Base-by-base conservation (phyloP, 2,329 filamentous ascomycete genomes). In the Amesomyces nigricolor region DNA sequence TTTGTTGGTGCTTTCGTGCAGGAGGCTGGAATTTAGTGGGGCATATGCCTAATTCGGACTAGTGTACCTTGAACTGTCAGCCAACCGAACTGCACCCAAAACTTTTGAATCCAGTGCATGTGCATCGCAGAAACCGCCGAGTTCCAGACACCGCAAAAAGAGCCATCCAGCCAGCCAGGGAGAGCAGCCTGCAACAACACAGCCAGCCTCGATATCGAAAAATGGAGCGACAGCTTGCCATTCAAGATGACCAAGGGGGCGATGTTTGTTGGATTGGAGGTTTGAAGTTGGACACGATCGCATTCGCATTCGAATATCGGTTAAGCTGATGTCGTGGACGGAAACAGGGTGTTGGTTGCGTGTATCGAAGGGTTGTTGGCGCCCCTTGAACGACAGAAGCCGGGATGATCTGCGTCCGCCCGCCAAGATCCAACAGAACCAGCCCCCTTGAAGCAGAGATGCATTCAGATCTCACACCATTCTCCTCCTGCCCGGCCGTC, bases 391-490 rank as follows among this genome's bases (percentile, higher is more conserved):
- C 22, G 19, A 30, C n/a, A 26, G 51, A 47, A 43, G 39, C 39
- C 35, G 40, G 47, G 51, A 50, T 40, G 54, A 53, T 56, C 54
- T 53, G 54, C 54, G 45, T 53, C 48, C 32, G 19, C 29, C 19
- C 29, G 48, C 44, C 47, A 50, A 51, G 47, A 51, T 8, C 11
- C 35, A 37, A 5, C 17, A 32, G 4, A n/a, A 19, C 19, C 47
- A 35, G 32, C 13, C 16, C n/a, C 35, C 30, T n/a, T n/a, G 44
- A 53, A 39, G 14, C 26, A 37, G 26, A 19, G 26, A 26, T 54
- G 47, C 40, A 40, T 32, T 50, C 50, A 30, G 19, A 45, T 47
- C 40, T n/a, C 35, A 26, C 10, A 13, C 17, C 22, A 26, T 46
- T 38, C n/a, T 32, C 16, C 49, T 43, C 35, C 22, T 26, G 43